Evolutionary conservation across 345 rosid genomes (phyloP).

Genomic region (Eucalyptus coolabah): DNA sequence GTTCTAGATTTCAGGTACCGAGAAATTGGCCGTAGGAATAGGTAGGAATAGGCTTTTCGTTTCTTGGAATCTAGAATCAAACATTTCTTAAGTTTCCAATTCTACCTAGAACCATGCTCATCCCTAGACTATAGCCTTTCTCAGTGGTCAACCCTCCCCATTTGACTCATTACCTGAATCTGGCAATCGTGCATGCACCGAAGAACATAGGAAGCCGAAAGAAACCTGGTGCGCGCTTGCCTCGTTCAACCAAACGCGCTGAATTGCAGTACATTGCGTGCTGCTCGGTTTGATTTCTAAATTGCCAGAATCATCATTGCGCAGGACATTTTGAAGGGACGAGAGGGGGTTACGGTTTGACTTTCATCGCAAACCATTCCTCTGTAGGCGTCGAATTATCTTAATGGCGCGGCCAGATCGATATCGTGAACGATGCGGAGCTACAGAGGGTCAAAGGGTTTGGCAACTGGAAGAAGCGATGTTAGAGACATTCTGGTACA

Average conservation of each 20-base stretch:
- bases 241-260: neutral
- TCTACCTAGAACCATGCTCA: rapidly evolving
- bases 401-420: neutral
- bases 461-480: neutral
- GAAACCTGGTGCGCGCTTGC: neutral
- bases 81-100: no score
- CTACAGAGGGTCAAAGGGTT: neutral
- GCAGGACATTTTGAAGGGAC: neutral
- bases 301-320: neutral
- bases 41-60: rapidly evolving
- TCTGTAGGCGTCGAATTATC: neutral
- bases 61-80: no score
- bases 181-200: neutral
- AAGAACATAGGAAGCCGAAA: neutral
- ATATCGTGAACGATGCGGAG: neutral
- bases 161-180: neutral
- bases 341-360: neutral
- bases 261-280: neutral
- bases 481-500: neutral
- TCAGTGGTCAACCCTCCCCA: neutral
- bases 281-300: neutral
- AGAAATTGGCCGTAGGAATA: neutral
- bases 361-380: neutral
- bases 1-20: rapidly evolving
- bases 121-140: neutral